Evolutionary conservation across 306 rosid genomes (phyloP).

Genomic region (Acacia melanoxylon): DNA sequence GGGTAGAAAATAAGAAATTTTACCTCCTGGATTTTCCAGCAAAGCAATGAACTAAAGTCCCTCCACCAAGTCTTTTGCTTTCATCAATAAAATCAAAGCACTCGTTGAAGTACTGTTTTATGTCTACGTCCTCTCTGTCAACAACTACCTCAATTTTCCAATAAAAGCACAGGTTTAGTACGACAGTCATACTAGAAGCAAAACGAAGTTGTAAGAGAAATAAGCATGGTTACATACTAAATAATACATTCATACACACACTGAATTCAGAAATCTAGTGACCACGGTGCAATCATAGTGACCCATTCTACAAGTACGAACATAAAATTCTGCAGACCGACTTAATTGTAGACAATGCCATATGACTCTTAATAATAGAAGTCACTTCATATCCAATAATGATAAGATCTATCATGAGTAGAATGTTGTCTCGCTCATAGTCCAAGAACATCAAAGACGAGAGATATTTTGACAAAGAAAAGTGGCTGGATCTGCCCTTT

Average conservation of each 20-base stretch:
- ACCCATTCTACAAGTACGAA: slow-evolving; percentile 12
- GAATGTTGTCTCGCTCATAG: not conserved
- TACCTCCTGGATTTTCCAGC: slow-evolving; percentile 94
- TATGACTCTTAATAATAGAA: slow-evolving; percentile 8
- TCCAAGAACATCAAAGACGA: not conserved
- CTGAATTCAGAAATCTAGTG: slow-evolving; percentile 27
- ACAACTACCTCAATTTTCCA: slow-evolving; percentile 59
- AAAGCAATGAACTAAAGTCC: slow-evolving; percentile 82
- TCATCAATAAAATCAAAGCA: slow-evolving; percentile 76
- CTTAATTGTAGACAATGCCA: not conserved
- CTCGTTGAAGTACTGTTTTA: slow-evolving; percentile 64
- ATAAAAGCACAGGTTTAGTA: slow-evolving; percentile 36
- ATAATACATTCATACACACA: slow-evolving; percentile 4
- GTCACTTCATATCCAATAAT: slow-evolving; percentile 23
- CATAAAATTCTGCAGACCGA: slow-evolving; percentile 1
- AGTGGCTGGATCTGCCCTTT: not conserved
- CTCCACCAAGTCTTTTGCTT: slow-evolving; percentile 67
- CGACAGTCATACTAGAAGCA: slow-evolving; percentile 24
- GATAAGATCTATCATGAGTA: not conserved
- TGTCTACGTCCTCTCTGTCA: slow-evolving; percentile 52
- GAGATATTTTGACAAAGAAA: slow-evolving; percentile 15
- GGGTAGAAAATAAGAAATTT: slow-evolving; percentile 28
- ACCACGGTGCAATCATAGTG: slow-evolving; percentile 8
- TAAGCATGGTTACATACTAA: not conserved
- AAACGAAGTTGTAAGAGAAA: slow-evolving; percentile 22